Percentiles rank a stretch among this genome's conserved stretches.
Conservation (phyloP, 2,329 filamentous ascomycete species). For the Penicillium sumatraense region DNA sequence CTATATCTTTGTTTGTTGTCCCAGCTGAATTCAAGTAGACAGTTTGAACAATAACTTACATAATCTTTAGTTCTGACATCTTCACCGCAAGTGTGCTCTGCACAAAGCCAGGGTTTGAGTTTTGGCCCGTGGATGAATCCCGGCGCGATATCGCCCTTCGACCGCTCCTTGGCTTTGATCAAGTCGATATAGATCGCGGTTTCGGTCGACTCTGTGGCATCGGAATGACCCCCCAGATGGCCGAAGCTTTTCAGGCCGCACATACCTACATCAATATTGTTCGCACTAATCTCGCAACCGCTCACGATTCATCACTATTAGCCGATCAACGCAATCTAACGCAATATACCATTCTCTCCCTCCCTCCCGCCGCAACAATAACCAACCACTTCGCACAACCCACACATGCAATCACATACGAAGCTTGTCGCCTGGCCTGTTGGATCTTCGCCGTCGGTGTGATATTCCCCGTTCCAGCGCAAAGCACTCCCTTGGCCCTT, state of each 20-base stretch:
- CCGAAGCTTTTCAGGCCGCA: conserved; percentile 37
- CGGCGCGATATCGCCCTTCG: conserved; percentile 26
- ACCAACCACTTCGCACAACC: conserved; percentile 20
- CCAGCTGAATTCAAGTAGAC: not conserved
- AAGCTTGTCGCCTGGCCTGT: conserved; percentile 41
- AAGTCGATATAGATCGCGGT: conserved; percentile 29
- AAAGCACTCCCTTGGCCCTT: conserved; percentile 39
- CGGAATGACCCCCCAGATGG: conserved; percentile 34
- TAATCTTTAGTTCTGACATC: conserved; percentile 34
- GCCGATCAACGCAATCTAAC: conserved; percentile 46
- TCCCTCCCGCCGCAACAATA: conserved; percentile 33
- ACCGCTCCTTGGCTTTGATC: conserved; percentile 31
- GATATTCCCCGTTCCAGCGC: conserved; percentile 44
- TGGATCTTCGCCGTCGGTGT: conserved; percentile 45
- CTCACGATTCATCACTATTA: conserved; percentile 29
- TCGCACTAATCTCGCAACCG: conserved; percentile 25
- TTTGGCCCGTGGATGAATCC: conserved; percentile 27
- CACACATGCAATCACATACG: conserved; percentile 34
- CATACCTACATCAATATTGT: conserved; percentile 36
- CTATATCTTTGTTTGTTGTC: conserved; percentile 42
- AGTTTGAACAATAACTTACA: not conserved
- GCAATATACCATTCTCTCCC: conserved; percentile 40
- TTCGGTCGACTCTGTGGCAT: conserved; percentile 29
- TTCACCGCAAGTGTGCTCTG: conserved; percentile 31
- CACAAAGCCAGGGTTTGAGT: conserved; percentile 30